phyloP scores from a whole-genome alignment of 2,329 filamentous ascomycete genomes.

The Celoporthe dispersa region DNA sequence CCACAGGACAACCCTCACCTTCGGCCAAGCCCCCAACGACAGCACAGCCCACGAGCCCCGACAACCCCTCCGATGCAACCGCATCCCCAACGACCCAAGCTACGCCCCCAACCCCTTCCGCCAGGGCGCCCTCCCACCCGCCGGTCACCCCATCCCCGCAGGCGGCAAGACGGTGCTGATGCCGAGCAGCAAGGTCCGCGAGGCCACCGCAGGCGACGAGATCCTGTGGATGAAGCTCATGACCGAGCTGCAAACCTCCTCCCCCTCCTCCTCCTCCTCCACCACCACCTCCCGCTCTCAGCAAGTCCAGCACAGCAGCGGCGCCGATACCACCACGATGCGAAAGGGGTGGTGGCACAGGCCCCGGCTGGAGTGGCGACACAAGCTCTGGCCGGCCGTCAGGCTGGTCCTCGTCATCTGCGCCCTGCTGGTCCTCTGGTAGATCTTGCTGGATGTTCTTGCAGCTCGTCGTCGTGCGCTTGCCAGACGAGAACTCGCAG shows the following conservation, averaged over 20 bases:
- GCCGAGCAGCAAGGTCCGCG: no score
- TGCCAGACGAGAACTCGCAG: neutral
- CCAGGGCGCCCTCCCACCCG: neutral
- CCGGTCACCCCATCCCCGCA: neutral
- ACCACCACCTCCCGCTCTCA: no score
- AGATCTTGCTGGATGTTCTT: neutral
- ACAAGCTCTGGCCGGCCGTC: neutral
- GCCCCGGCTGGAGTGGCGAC: no score
- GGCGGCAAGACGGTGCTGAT: neutral
- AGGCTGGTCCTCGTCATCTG: neutral
- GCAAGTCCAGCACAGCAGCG: no score
- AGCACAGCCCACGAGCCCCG: neutral
- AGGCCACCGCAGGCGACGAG: neutral
- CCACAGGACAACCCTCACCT: neutral
- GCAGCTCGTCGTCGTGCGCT: neutral
- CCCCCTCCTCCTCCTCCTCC: no score
- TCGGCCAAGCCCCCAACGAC: neutral
- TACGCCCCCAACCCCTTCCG: conserved; percentile 6
- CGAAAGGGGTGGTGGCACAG: no score
- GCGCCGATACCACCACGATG: no score
- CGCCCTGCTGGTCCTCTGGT: no score
- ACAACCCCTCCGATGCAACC: neutral
- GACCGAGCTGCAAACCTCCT: no score
- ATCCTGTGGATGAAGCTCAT: neutral
- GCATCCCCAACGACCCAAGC: neutral